A percentile compares a stretch with the other conserved stretches of the same genome.
These are phyloP conservation scores for Suhomyces prunicola DNA, from an alignment of 805 yeast species.

Conservation along the genomic window DNA sequence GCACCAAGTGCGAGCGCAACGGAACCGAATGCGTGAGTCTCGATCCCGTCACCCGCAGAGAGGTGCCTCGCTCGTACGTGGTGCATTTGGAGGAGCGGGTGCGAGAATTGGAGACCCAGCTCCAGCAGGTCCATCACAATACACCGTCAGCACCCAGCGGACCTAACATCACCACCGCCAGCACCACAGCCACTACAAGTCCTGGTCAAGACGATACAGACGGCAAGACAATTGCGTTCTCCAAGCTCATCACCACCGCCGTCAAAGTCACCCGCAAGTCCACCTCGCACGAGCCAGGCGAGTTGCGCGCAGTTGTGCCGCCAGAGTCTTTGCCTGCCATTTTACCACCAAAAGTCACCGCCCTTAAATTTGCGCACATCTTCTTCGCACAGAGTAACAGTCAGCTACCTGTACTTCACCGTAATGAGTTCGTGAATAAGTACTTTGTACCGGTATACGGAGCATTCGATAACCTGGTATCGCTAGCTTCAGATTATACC, in stretches of 20 bases:
- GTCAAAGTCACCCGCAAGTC: conserved; percentile 47
- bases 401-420: conserved; percentile 78
- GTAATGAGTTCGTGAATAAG: conserved; percentile 66
- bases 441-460: conserved; percentile 85
- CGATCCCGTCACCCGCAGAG: conserved; percentile 87
- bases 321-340: conserved; percentile 39
- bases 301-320: conserved; percentile 12
- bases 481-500: conserved; percentile 61
- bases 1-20: conserved; percentile 60
- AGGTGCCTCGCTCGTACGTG: conserved; percentile 77
- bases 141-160: neutral
- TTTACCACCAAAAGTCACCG: conserved; percentile 68
- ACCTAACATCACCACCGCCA: neutral
- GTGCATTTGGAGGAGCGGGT: conserved; percentile 68
- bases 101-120: conserved; percentile 49
- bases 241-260: conserved; percentile 74
- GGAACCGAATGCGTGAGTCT: conserved; percentile 75
- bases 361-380: conserved; percentile 58
- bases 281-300: conserved; percentile 7
- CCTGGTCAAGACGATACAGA: neutral
- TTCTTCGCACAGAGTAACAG: conserved; percentile 80
- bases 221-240: conserved; percentile 53
- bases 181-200: neutral
- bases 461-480: conserved; percentile 43
- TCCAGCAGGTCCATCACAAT: conserved; percentile 16